Percentiles rank a stretch among this genome's conserved stretches.
phyloP scores from a whole-genome alignment of 306 rosid genomes.

The Trichosanthes truncata region DNA sequence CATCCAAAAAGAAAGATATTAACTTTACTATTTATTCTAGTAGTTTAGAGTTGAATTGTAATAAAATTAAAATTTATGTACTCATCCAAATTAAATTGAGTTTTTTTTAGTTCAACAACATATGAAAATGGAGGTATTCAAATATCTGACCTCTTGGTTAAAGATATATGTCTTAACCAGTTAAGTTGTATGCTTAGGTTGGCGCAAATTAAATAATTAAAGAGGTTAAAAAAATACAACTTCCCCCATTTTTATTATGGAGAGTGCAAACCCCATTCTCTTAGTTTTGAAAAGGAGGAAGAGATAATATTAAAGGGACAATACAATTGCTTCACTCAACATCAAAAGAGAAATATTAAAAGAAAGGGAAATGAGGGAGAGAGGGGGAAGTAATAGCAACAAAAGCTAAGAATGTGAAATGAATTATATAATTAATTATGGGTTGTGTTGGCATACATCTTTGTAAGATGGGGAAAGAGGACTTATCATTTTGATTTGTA shows the following conservation, averaged over 20 bases:
- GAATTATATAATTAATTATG: background rate
- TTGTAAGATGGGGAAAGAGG: background rate
- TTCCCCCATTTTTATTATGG: background rate
- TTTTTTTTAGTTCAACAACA: too few relatives aligned
- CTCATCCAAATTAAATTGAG: background rate
- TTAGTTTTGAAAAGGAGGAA: background rate
- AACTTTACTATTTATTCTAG: too few relatives aligned
- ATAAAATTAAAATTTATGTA: too few relatives aligned
- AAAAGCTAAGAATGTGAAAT: background rate
- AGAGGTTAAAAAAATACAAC: background rate
- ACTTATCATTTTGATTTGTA: background rate
- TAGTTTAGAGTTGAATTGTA: too few relatives aligned
- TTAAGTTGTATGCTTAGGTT: too few relatives aligned
- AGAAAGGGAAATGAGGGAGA: background rate
- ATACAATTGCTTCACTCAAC: background rate
- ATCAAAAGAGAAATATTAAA: background rate
- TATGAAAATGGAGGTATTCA: too few relatives aligned
- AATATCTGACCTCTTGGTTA: too few relatives aligned
- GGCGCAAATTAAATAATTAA: background rate
- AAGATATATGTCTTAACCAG: too few relatives aligned
- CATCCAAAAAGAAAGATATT: too few relatives aligned
- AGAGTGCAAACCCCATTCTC: background rate
- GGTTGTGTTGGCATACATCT: background rate
- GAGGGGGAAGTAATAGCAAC: background rate
- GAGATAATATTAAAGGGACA: background rate